A percentile compares a stretch with the other conserved stretches of the same genome.
Evolutionary conservation across 2,329 filamentous ascomycete genomes (phyloP).

Genomic region (Zymoseptoria tritici): DNA sequence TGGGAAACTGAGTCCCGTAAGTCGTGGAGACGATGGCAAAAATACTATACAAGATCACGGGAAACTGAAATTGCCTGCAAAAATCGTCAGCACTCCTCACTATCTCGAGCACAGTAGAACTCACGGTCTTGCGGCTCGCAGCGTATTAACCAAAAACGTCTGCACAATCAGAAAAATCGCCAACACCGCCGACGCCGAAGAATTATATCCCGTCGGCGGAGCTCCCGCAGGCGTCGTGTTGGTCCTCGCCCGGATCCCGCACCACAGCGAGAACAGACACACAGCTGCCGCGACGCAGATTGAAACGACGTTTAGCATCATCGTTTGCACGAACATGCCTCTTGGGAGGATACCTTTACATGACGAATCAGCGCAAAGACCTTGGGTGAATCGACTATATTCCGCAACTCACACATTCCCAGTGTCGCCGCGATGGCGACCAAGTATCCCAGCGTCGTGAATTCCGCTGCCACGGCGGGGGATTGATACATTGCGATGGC

Average conservation of each 20-base stretch:
- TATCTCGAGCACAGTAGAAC: neutral
- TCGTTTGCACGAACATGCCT: constrained; percentile 62
- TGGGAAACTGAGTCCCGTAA: constrained; percentile 53
- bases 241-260: constrained; percentile 55
- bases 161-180: constrained; percentile 65
- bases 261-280: constrained; percentile 55
- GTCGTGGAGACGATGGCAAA: constrained; percentile 58
- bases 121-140: constrained; percentile 57
- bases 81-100: neutral
- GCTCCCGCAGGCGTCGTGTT: constrained; percentile 42
- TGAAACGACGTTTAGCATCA: constrained; percentile 52
- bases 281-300: constrained; percentile 55
- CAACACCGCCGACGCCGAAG: constrained; percentile 63
- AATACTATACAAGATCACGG: constrained; percentile 62
- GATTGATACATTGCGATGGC: constrained; percentile 38
- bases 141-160: constrained; percentile 58
- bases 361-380: neutral
- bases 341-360: constrained; percentile 50
- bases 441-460: constrained; percentile 53
- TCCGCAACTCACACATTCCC: constrained; percentile 42
- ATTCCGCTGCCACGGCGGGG: constrained; percentile 42
- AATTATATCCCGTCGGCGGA: constrained; percentile 51
- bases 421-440: constrained; percentile 59
- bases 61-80: constrained; percentile 52
- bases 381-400: too few relatives aligned